Evolutionary conservation across 805 yeast species (phyloP).

Genomic region (Brettanomyces naardenensis): DNA sequence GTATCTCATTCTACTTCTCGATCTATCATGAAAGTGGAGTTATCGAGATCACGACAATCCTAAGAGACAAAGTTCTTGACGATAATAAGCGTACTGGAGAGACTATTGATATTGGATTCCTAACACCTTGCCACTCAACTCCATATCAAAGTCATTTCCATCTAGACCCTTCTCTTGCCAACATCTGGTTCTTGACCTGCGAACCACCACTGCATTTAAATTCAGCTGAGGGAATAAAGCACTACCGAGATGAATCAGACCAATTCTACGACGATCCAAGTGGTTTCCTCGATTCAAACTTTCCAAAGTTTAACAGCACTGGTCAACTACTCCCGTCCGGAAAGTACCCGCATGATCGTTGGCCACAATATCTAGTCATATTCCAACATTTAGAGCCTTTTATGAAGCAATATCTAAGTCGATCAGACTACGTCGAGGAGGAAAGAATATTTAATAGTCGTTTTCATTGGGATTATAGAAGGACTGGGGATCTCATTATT

Average conservation of each 20-base stretch:
- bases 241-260: slow-evolving; percentile 84
- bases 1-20: slow-evolving; percentile 33
- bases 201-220: slow-evolving; percentile 69
- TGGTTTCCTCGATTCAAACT: slow-evolving; percentile 44
- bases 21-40: slow-evolving; percentile 83
- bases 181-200: slow-evolving; percentile 79
- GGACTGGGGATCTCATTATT: slow-evolving; percentile 72
- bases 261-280: slow-evolving; percentile 62
- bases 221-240: slow-evolving; percentile 24
- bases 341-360: slow-evolving; percentile 31
- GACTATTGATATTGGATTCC: slow-evolving; percentile 58
- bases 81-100: slow-evolving; percentile 16
- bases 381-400: slow-evolving; percentile 55
- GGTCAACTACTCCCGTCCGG: slow-evolving; percentile 6
- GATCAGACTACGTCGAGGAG: slow-evolving; percentile 36
- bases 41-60: slow-evolving; percentile 50
- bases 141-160: slow-evolving; percentile 90
- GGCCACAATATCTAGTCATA: slow-evolving; percentile 72
- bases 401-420: slow-evolving; percentile 29
- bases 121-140: slow-evolving; percentile 96
- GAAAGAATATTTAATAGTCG: slow-evolving; percentile 66
- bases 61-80: slow-evolving; percentile 28
- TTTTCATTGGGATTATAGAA: slow-evolving; percentile 79
- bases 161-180: slow-evolving; percentile 32
- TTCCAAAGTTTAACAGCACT: slow-evolving; percentile 30